Evolutionary conservation across 352 stramenopile species (phyloP).

Genomic region (Globisporangium recalcitrans): DNA sequence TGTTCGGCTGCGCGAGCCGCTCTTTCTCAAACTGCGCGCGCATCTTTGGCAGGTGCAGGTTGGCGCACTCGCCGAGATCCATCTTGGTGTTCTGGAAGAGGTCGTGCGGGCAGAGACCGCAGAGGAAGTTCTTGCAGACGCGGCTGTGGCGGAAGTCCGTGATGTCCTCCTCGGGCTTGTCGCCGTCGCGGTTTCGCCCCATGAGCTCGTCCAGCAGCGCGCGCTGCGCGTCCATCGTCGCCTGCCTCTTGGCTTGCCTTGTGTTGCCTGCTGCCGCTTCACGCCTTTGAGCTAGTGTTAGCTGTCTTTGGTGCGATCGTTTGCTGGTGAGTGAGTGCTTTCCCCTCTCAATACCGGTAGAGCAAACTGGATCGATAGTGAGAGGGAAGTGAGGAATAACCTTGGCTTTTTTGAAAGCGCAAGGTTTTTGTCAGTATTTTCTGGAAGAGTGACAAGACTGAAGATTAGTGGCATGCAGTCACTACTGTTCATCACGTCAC

Average conservation of each 20-base stretch:
- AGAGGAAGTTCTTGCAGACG: slow-evolving; percentile 81
- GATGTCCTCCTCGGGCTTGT: slow-evolving; percentile 74
- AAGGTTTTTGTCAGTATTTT: not conserved
- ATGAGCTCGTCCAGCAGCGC: slow-evolving; percentile 88
- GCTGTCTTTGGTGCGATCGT: not conserved
- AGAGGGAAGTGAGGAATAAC: not conserved
- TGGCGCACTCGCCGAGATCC: slow-evolving; percentile 66
- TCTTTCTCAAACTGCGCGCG: slow-evolving; percentile 56
- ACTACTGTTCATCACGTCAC: too few relatives aligned
- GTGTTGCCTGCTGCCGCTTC: not conserved
- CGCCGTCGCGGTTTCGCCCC: slow-evolving; percentile 88
- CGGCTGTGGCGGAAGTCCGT: slow-evolving; percentile 60
- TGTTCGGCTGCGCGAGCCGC: slow-evolving; percentile 8
- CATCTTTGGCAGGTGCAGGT: slow-evolving; percentile 69
- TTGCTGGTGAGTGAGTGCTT: not conserved
- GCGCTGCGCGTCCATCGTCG: slow-evolving; percentile 75
- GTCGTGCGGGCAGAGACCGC: slow-evolving; percentile 80
- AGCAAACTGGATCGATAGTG: not conserved
- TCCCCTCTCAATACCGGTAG: not conserved
- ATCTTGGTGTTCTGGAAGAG: slow-evolving; percentile 90
- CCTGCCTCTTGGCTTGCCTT: not conserved
- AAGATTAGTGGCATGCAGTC: not conserved
- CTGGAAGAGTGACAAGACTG: not conserved
- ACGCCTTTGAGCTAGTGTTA: not conserved
- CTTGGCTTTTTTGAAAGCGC: not conserved